Base-by-base conservation (phyloP, 176 grass and related monocot species). In the Dendrocalamus sinicus region DNA sequence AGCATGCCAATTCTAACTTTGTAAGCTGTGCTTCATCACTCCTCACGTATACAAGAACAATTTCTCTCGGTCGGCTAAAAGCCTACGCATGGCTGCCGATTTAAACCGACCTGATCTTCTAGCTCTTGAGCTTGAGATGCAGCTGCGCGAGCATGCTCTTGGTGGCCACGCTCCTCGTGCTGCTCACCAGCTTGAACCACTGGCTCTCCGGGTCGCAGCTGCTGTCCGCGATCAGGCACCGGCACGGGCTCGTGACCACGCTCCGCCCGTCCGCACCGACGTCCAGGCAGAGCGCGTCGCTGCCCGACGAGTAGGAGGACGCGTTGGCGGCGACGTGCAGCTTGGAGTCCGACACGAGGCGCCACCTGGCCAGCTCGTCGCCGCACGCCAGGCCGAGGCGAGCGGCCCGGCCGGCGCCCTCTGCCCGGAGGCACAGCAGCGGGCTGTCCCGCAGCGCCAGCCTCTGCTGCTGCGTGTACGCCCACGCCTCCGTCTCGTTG, bases 171-270 rank as follows among this genome's bases (percentile, higher is more conserved):
- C n/a, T 85, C 89, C 89, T 86, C 0, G 84, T 92, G 90, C 90
- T 97, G 70, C 11, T 85, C 22, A 98, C 91, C 12, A 98, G 47
- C 81, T 93, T 95, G 85, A 98, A 98, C 96, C 96, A 95, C 77
- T 98, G 96, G 44, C 86, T 90, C 77, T 77, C 84, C 4, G 91
- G 96, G 26, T 98, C 83, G 83, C 96, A 98, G 55, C 75, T 76
- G 74, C 70, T 87, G 55, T 92, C 61, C 13, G 2, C 43, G 72
- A 89, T 87, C 81, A 98, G 81, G 79, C 96, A 98, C 23, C 89
- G 79, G 88, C 96, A 98, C 37, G 79, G 80, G 72, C 78, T 93
- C 51, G 91, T 93, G 5, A 98, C 76, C 54, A 98, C 76, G 63
- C 80, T 95, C 76, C 47, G 80, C 2, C 91, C 92, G 72, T 95